phyloP scores from a whole-genome alignment of 129 eudicot species.

The Tagetes patula region DNA sequence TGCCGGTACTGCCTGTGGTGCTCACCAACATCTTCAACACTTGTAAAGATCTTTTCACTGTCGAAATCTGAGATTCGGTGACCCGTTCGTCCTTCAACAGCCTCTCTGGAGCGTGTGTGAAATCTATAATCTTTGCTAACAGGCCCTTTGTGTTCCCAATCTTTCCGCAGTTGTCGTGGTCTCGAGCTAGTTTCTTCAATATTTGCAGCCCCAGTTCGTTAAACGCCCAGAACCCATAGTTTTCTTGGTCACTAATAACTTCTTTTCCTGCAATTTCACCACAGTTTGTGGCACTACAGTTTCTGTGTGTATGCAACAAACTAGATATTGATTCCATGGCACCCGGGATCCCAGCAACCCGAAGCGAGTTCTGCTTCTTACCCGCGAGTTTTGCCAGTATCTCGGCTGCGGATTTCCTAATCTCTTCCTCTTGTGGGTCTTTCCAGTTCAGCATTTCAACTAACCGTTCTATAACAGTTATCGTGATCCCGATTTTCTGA shows the following conservation, averaged over 20 bases:
- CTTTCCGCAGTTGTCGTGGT: conserved; percentile 85
- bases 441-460: conserved; percentile 95
- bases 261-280: conserved; percentile 58
- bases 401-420: conserved; percentile 70
- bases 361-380: conserved; percentile 70
- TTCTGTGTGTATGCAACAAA: conserved; percentile 45
- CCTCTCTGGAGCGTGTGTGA: conserved; percentile 64
- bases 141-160: conserved; percentile 87
- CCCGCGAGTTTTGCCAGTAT: conserved; percentile 63
- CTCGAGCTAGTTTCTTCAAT: conserved; percentile 84
- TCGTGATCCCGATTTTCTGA: conserved; percentile 71
- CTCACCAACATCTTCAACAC: conserved; percentile 83
- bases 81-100: conserved; percentile 47
- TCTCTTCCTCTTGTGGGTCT: conserved; percentile 81
- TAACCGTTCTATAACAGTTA: conserved; percentile 68
- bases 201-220: conserved; percentile 77
- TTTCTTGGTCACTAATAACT: conserved; percentile 42
- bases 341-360: conserved; percentile 93
- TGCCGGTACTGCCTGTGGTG: conserved; percentile 73
- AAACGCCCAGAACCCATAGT: conserved; percentile 62
- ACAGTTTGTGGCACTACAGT: conserved; percentile 21
- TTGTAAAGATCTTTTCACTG: conserved; percentile 69
- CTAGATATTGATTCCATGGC: conserved; percentile 84
- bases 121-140: conserved; percentile 68
- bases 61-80: conserved; percentile 58